A percentile compares a stretch with the other conserved stretches of the same genome.
phyloP scores from a whole-genome alignment of 2,329 filamentous ascomycete species.

The Penicillium nordicum region DNA sequence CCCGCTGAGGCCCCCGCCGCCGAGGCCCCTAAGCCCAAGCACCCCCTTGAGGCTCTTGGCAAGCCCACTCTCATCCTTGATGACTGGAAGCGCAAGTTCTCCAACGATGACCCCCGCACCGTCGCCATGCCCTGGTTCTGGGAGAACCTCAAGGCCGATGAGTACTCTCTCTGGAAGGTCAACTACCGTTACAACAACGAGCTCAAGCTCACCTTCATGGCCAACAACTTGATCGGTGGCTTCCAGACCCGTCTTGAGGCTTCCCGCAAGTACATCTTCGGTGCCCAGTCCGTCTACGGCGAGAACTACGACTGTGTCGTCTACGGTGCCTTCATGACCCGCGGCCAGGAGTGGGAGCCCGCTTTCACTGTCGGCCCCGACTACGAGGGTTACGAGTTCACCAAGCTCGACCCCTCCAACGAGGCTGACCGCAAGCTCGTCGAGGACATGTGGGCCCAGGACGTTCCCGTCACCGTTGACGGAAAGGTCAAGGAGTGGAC shows the following conservation, averaged over 20 bases:
- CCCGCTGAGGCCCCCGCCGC: conserved; percentile 56
- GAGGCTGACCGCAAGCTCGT: conserved; percentile 80
- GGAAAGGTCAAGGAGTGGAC: conserved; percentile 88
- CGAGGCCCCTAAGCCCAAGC: conserved; percentile 81
- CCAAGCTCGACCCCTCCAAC: conserved; percentile 88
- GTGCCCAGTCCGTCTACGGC: conserved; percentile 84
- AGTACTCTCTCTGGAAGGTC: conserved; percentile 92
- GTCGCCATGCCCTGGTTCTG: conserved; percentile 95
- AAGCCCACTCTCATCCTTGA: conserved; percentile 80
- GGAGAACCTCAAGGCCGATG: conserved; percentile 88
- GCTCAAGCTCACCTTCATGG: conserved; percentile 97
- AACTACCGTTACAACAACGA: conserved; percentile 99
- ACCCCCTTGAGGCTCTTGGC: conserved; percentile 82
- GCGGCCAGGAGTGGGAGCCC: conserved; percentile 70
- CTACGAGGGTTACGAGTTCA: conserved; percentile 94
- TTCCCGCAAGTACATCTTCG: conserved; percentile 98
- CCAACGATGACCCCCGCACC: conserved; percentile 82
- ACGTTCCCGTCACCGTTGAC: conserved; percentile 72
- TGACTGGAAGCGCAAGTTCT: conserved; percentile 99
- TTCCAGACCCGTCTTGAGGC: conserved; percentile 97
- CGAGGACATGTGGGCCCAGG: conserved; percentile 87
- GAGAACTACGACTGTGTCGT: conserved; percentile 84
- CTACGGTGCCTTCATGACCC: conserved; percentile 89
- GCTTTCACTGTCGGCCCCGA: conserved; percentile 98
- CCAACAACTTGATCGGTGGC: conserved; percentile 93